Conservation (phyloP, 2,329 filamentous ascomycete genomes). For the Penicillium frequentans region DNA sequence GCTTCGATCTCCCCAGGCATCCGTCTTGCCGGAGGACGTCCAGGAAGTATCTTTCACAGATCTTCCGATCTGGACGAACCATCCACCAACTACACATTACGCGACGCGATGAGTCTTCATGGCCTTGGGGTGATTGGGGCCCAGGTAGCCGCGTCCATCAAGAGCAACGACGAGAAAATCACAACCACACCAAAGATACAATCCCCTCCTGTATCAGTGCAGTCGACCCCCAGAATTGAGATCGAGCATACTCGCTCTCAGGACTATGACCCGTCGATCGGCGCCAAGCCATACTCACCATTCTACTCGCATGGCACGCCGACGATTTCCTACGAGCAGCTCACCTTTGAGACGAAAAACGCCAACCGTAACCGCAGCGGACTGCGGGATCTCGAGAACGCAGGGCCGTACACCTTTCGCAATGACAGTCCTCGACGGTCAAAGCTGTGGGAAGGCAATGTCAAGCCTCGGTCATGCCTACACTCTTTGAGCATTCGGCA, state of each 20-base stretch:
- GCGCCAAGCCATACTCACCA: conserved; percentile 44
- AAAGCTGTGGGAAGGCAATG: conserved; percentile 36
- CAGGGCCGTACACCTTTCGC: conserved; percentile 17
- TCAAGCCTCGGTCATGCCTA: conserved; percentile 36
- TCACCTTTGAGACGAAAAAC: conserved; percentile 26
- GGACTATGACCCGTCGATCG: conserved; percentile 41
- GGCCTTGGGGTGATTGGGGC: conserved; percentile 27
- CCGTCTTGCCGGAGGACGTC: not conserved
- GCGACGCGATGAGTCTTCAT: conserved; percentile 22
- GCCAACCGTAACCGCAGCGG: conserved; percentile 13
- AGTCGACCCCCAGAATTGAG: conserved; percentile 16
- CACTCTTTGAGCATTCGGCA: conserved; percentile 35
- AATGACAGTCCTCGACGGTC: conserved; percentile 27
- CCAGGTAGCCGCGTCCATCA: conserved; percentile 25
- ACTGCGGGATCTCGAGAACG: conserved; percentile 36
- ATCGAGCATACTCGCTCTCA: conserved; percentile 4
- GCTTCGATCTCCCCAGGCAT: not conserved
- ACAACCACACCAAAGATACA: conserved; percentile 6
- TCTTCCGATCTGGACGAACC: conserved; percentile 6
- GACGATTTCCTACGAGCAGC: conserved; percentile 26
- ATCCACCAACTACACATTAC: not conserved
- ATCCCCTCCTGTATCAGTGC: conserved; percentile 14
- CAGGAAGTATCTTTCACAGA: conserved; percentile 11
- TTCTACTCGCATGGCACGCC: conserved; percentile 45
- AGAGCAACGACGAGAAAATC: conserved; percentile 22